Percentiles rank a stretch among this genome's conserved stretches.
phyloP scores from a whole-genome alignment of 371 early-diverging fungal species.

The Mortierella sp. region DNA sequence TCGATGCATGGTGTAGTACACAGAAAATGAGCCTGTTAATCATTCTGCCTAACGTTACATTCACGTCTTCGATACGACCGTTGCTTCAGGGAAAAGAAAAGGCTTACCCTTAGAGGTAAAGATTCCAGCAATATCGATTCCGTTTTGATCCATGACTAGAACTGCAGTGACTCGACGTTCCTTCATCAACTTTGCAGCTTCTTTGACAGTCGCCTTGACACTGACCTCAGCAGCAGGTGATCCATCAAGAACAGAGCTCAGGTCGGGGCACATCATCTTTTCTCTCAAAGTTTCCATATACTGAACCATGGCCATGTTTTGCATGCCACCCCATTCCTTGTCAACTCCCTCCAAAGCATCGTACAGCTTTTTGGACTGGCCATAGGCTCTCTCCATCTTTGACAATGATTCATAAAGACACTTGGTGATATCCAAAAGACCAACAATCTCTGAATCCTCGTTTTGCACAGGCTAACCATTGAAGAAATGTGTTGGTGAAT shows the following conservation, averaged over 20 bases:
- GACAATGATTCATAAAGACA: conserved; percentile 95
- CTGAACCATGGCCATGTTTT: conserved; percentile 66
- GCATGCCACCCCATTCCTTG: conserved; percentile 81
- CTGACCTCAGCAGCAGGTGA: conserved; percentile 80
- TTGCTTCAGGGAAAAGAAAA: neutral
- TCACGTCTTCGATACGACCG: too few species aligned
- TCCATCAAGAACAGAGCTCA: conserved; percentile 82
- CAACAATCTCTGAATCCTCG: conserved; percentile 93
- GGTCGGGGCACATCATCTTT: conserved; percentile 90
- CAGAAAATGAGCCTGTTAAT: conserved; percentile 11
- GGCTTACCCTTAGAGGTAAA: conserved; percentile 84
- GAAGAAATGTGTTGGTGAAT: neutral
- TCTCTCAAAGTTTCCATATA: conserved; percentile 81
- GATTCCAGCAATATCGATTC: conserved; percentile 85
- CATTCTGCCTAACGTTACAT: neutral
- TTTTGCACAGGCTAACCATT: conserved; percentile 85
- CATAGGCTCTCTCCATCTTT: conserved; percentile 94
- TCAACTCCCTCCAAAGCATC: conserved; percentile 95
- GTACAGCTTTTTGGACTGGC: conserved; percentile 87
- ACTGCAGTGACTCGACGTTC: conserved; percentile 90
- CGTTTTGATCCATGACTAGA: conserved; percentile 86
- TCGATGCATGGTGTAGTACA: conserved; percentile 1
- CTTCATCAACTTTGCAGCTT: conserved; percentile 93
- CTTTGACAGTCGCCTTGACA: conserved; percentile 86
- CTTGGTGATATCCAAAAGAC: conserved; percentile 95